These are phyloP conservation scores for Pilatotrama ljubarskyi DNA, from an alignment of 768 basidiomycete genomes.

Conservation along the genomic window DNA sequence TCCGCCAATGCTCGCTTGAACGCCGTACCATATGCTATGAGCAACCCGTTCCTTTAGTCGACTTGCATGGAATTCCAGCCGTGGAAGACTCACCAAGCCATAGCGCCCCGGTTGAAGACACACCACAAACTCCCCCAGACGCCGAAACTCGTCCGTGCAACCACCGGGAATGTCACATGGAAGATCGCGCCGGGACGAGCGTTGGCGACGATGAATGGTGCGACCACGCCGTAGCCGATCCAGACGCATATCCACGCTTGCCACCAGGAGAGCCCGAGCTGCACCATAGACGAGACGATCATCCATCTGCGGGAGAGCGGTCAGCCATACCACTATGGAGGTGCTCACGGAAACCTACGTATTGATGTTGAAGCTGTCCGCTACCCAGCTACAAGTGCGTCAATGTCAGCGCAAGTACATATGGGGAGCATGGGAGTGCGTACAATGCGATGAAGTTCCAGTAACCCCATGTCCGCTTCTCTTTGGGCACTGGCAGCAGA, in stretches of 20 bases:
- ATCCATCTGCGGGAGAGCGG: constrained; percentile 53
- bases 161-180: constrained; percentile 77
- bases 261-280: constrained; percentile 78
- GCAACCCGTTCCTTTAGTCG: neutral
- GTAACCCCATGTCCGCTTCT: constrained; percentile 64
- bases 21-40: constrained; percentile 73
- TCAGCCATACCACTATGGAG: neutral
- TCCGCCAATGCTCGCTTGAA: constrained; percentile 83
- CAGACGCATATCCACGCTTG: constrained; percentile 83
- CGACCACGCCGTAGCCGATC: constrained; percentile 44
- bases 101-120: constrained; percentile 71
- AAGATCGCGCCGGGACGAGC: constrained; percentile 76
- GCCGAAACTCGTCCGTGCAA: constrained; percentile 75
- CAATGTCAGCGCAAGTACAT: constrained; percentile 10
- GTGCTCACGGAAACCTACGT: constrained; percentile 47
- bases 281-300: constrained; percentile 76
- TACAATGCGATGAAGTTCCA: constrained; percentile 71
- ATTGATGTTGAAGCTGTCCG: constrained; percentile 78
- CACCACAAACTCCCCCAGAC: constrained; percentile 79
- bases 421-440: constrained; percentile 23
- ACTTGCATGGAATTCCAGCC: neutral
- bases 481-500: constrained; percentile 62
- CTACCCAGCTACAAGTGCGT: constrained; percentile 59
- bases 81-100: constrained; percentile 60
- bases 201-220: constrained; percentile 75